These are phyloP conservation scores for Sugiyamaella sp. DNA, from an alignment of 1,139 yeast genomes.

Conservation along the genomic window DNA sequence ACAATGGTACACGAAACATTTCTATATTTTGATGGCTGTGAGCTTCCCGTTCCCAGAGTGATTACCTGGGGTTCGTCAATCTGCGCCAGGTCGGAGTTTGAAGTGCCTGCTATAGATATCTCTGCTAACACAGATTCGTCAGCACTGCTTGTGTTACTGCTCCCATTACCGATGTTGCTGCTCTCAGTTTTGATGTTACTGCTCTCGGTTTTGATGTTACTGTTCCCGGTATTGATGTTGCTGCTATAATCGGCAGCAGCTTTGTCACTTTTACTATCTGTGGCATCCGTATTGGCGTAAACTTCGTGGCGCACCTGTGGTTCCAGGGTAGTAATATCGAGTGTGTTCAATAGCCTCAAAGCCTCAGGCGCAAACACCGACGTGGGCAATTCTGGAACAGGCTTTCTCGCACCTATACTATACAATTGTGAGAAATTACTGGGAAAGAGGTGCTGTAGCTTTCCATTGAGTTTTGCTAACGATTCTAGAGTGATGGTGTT, in stretches of 20 bases:
- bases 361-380: not conserved
- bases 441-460: conserved; percentile 59
- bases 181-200: no score
- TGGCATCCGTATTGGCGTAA: not conserved
- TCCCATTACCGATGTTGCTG: no score
- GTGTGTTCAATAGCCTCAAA: conserved; percentile 25
- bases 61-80: conserved; percentile 55
- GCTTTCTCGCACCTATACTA: conserved; percentile 28
- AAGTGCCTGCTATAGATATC: not conserved
- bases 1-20: conserved; percentile 82
- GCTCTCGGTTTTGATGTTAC: not conserved
- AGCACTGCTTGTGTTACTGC: no score
- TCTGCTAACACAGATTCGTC: no score
- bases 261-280: conserved; percentile 22
- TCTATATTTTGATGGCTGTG: conserved; percentile 81
- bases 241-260: conserved; percentile 10
- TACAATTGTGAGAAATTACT: conserved; percentile 57
- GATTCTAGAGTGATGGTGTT: conserved; percentile 62
- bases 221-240: not conserved
- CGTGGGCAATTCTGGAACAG: conserved; percentile 24
- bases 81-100: not conserved
- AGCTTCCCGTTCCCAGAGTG: conserved; percentile 93
- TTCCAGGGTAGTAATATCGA: conserved; percentile 30
- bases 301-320: conserved; percentile 27
- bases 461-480: conserved; percentile 56